Conservation (phyloP, 192 early-diverging fungal species). For the Glomus cerebriforme region DNA sequence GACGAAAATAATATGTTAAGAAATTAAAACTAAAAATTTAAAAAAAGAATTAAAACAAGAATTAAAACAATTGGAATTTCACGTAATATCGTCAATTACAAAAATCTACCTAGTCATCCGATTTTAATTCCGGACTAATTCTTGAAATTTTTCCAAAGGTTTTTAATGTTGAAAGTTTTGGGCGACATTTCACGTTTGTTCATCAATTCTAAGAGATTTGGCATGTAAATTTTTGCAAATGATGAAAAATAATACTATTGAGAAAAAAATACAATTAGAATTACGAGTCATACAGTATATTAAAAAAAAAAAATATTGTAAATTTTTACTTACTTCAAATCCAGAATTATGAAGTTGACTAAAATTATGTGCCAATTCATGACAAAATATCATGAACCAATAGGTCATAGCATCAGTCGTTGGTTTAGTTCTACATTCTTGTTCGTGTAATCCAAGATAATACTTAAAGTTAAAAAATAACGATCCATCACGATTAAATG, state of each 20-base stretch:
- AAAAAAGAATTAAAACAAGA: too few species aligned
- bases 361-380: constrained; percentile 85
- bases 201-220: constrained; percentile 40
- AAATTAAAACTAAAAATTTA: too few species aligned
- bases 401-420: constrained; percentile 57
- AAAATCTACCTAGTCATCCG: too few species aligned
- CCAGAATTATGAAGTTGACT: constrained; percentile 64
- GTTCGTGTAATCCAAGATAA: constrained; percentile 70
- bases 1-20: too few species aligned
- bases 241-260: constrained; percentile 71
- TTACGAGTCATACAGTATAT: not conserved
- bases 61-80: too few species aligned
- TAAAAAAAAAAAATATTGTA: not conserved
- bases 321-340: constrained; percentile 60
- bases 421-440: constrained; percentile 22
- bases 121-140: too few species aligned
- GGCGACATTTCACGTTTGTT: not conserved
- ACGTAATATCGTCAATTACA: too few species aligned
- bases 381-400: constrained; percentile 85
- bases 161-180: too few species aligned
- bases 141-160: too few species aligned
- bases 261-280: not conserved
- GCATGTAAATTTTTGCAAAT: constrained; percentile 71
- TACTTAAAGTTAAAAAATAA: constrained; percentile 86
- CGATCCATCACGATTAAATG: constrained; percentile 74